Percentiles rank a stretch among this genome's conserved stretches.
phyloP scores from a whole-genome alignment of 768 basidiomycete genomes.

The Naematelia encephala region DNA sequence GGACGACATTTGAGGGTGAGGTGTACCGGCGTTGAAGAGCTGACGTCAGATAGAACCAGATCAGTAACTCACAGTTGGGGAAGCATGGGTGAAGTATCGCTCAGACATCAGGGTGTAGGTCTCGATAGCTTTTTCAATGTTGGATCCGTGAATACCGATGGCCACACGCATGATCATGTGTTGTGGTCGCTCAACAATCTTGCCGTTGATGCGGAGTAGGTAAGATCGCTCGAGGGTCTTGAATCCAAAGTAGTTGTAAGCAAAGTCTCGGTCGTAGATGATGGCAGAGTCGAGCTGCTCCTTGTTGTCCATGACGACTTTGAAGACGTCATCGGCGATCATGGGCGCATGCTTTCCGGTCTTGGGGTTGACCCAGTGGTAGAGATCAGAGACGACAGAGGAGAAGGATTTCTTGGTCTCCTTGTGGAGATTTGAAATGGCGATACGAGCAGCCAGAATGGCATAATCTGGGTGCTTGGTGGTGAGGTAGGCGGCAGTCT shows the following conservation, averaged over 20 bases:
- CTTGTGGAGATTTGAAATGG: constrained; percentile 97
- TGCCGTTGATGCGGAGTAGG: constrained; percentile 86
- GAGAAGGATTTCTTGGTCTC: constrained; percentile 98
- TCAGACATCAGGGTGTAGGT: constrained; percentile 93
- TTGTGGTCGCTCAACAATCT: constrained; percentile 94
- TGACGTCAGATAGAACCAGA: constrained; percentile 10
- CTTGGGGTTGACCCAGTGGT: constrained; percentile 95
- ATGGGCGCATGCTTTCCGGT: constrained; percentile 79
- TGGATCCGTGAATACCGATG: constrained; percentile 87
- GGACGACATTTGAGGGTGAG: constrained; percentile 84
- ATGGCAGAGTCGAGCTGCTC: constrained; percentile 84
- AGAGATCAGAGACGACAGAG: constrained; percentile 83
- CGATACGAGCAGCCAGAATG: constrained; percentile 95
- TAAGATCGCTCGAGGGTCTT: constrained; percentile 99
- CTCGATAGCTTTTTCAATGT: constrained; percentile 83
- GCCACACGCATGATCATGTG: constrained; percentile 99
- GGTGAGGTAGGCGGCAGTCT: constrained; percentile 95
- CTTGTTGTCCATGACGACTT: constrained; percentile 74
- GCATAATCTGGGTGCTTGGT: constrained; percentile 98
- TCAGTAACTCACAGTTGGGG: constrained; percentile 60
- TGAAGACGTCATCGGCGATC: constrained; percentile 85
- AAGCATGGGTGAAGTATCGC: constrained; percentile 97
- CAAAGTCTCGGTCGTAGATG: constrained; percentile 97
- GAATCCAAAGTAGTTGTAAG: constrained; percentile 98
- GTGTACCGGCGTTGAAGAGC: constrained; percentile 97